Base-by-base conservation (phyloP, 2,329 filamentous ascomycete genomes). In the Davidsoniella eucalypti region DNA sequence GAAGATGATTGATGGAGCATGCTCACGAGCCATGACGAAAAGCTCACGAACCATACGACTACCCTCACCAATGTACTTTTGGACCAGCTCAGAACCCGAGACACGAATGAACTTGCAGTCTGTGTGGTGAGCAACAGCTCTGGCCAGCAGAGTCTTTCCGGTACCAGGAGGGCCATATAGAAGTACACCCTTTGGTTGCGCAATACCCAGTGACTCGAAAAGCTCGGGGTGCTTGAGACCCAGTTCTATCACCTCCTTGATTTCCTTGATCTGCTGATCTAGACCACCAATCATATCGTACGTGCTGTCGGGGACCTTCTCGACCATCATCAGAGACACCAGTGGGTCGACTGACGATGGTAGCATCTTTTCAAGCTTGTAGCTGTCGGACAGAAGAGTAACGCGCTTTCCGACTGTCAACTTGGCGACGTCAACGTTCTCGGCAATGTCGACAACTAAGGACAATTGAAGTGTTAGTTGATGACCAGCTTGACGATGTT, bases 201-300 rank as follows among this genome's bases (percentile, higher is more conserved):
- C 92, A 60, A 98, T 98, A 60, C 92, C 92, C 52, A 98, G 80
- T n/a, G 87, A 94, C 68, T 98, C 92, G 68, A 98, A 98, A 36
- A 98, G 80, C 68, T 98, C 92, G 5, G 92, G 92, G 66, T 98
- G 92, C 72, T 96, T 95, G 55, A 98, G 78, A 57, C 92, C 92
- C 42, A 98, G 82, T 71, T 98, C 92, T 65, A 98, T 96, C 60
- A 98, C 92, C 69, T 98, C 92, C 70, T 98, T 98, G 74, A 98
- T 98, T 65, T 98, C 92, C 71, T 98, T 96, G 72, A 98, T 96
- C 65, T 98, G 92, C 66, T 98, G 90, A 64, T 98, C 92, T 55
- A 98, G 72, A 58, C 92, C 92, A 69, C 92, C 92, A 65, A 98
- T 98, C 92, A 98, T 98, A 70, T 98, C 92, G 73, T 98, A 98